phyloP scores from a whole-genome alignment of 495 filamentous ascomycete genomes.

The Immersiella caudata region DNA sequence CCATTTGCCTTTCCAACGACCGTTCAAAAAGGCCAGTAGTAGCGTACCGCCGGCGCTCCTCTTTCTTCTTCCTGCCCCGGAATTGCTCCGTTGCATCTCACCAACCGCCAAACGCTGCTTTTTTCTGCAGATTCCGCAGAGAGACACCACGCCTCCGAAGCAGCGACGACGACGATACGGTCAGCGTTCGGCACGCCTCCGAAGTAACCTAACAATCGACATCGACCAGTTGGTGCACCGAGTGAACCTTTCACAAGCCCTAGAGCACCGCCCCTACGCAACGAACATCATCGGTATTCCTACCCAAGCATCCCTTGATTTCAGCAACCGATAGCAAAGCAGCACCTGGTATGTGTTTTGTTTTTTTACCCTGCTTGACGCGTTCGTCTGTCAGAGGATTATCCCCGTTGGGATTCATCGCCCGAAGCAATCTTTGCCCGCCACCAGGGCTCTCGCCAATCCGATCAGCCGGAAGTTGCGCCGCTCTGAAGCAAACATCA shows the following conservation, averaged over 20 bases:
- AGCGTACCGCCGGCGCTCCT: not conserved
- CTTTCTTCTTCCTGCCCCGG: not conserved
- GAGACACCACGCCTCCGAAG: not conserved
- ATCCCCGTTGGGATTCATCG: not conserved
- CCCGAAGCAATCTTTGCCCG: not conserved
- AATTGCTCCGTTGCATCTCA: not conserved
- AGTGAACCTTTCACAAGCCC: not conserved
- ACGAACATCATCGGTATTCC: not conserved
- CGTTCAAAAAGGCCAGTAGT: not conserved
- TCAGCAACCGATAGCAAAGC: not conserved
- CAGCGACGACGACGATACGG: not conserved
- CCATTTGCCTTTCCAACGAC: not conserved
- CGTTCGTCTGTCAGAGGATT: not conserved
- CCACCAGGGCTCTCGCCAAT: not conserved
- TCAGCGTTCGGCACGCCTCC: not conserved
- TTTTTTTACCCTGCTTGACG: not conserved
- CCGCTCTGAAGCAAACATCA: not conserved
- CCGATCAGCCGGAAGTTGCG: not conserved
- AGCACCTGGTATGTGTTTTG: not conserved
- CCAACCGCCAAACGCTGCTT: not conserved
- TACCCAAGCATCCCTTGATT: not conserved
- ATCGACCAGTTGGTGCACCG: not conserved
- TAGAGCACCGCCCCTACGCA: not conserved
- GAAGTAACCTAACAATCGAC: not conserved
- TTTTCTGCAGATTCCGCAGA: not conserved